Evolutionary conservation across 2,329 filamentous ascomycete genomes (phyloP), one percentile per base, ranked within the genome.

Genomic region (Phialemonium atrogriseum): DNA sequence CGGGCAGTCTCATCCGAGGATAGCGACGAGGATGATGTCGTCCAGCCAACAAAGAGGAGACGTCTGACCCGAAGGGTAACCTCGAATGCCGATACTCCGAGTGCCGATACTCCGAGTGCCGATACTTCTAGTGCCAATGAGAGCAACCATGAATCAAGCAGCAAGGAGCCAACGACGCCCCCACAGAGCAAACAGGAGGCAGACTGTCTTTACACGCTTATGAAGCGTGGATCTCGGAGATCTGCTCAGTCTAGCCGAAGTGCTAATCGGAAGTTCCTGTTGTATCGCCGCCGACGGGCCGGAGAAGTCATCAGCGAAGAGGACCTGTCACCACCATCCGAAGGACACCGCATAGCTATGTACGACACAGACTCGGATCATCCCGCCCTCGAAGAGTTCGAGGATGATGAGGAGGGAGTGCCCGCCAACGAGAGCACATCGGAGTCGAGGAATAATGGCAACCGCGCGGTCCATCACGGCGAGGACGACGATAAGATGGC

Each of bases 401-500:
- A 54, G 10, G 52, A 56, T 13, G 52, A 55, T 7, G 51, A 55
- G n/a, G 45, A 49, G 8, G 46, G 44, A 2, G 43, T 28, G 5
- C 27, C 15, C 10, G 11, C 11, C 16, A 30, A 11, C 18, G 24
- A 10, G 5, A 26, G 6, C 17, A 33, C 22, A 14, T 37, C 31
- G 15, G 30, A 23, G 31, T 21, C 10, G 34, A 29, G 4, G 12
- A 24, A 19, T 10, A 33, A 26, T 5, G 17, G 10, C 12, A 20
- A 15, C 18, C 9, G 12, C 5, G 19, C 23, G 9, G 23, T 18
- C 4, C 14, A 24, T 10, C 14, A 21, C 10, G 34, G 23, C 6
- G 32, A 37, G 13, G 38, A 38, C 5, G 25, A 33, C 8, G 17
- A 54, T 4, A 53, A 60, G 24, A 40, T 59, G 18, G 69, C 73